These are phyloP conservation scores for Pythium rishiriense DNA, from an alignment of 352 stramenopile species.

Conservation along the genomic window DNA sequence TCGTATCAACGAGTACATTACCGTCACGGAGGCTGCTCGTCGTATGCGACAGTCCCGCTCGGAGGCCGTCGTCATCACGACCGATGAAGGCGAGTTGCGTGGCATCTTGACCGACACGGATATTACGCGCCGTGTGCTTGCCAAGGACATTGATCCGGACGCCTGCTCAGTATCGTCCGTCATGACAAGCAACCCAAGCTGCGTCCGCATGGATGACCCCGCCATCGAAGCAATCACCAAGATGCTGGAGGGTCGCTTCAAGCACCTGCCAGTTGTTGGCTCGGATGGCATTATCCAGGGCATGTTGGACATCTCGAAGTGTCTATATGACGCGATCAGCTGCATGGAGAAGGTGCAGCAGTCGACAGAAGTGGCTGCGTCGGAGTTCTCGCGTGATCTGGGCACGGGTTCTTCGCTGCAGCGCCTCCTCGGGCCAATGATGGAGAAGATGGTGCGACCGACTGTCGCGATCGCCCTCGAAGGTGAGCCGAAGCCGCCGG, in stretches of 20 bases:
- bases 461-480: conserved; percentile 83
- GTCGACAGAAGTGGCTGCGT: conserved; percentile 75
- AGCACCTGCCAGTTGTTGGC: conserved; percentile 83
- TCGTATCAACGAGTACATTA: conserved; percentile 86
- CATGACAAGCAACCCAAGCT: conserved; percentile 85
- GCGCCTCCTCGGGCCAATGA: conserved; percentile 78
- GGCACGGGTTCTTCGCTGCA: conserved; percentile 70
- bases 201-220: conserved; percentile 76
- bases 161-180: conserved; percentile 76
- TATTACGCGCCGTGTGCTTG: conserved; percentile 80
- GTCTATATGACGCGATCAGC: conserved; percentile 85
- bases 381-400: conserved; percentile 79
- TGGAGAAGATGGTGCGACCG: conserved; percentile 88
- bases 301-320: conserved; percentile 92
- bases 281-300: conserved; percentile 68
- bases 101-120: conserved; percentile 88
- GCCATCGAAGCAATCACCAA: conserved; percentile 88
- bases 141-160: conserved; percentile 79
- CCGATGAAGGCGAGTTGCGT: conserved; percentile 74
- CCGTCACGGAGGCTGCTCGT: conserved; percentile 78
- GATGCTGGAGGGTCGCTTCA: conserved; percentile 88
- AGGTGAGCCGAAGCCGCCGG: conserved; percentile 73
- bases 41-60: conserved; percentile 81
- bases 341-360: conserved; percentile 88
- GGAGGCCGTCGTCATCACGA: conserved; percentile 86